Conservation (phyloP, 1,139 yeast genomes). For the Hyphopichia burtonii region DNA sequence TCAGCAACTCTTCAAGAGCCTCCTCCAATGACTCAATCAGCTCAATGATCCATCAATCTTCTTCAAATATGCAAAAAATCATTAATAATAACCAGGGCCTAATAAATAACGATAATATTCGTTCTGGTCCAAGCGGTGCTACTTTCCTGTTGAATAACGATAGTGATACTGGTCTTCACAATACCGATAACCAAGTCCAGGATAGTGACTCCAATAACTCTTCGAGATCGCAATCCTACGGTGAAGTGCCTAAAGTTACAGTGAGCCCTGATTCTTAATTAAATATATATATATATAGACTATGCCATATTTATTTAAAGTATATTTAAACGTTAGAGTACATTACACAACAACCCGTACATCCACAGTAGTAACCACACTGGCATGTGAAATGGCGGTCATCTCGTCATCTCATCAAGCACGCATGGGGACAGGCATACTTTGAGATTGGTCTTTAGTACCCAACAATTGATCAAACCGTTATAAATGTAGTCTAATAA, state of each 20-base stretch:
- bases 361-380: no score
- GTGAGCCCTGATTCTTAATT: neutral
- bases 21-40: slow-evolving; percentile 13
- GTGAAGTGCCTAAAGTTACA: neutral
- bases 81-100: slow-evolving; percentile 7
- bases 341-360: no score
- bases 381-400: no score
- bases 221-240: neutral
- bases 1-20: slow-evolving; percentile 7
- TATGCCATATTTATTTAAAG: no score
- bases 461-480: no score
- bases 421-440: no score
- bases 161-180: neutral
- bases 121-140: neutral
- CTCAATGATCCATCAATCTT: slow-evolving; percentile 10
- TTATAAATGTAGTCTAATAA: no score
- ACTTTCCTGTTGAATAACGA: neutral
- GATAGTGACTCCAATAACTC: slow-evolving; percentile 1
- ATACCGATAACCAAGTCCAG: neutral
- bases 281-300: no score
- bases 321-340: no score
- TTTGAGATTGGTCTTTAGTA: no score
- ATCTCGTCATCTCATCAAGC: no score
- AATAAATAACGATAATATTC: neutral
- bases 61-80: slow-evolving; percentile 10